Percentiles rank a stretch among this genome's conserved stretches.
Evolutionary conservation across 768 basidiomycete genomes (phyloP).

Genomic region (Pulveroboletus sp.): DNA sequence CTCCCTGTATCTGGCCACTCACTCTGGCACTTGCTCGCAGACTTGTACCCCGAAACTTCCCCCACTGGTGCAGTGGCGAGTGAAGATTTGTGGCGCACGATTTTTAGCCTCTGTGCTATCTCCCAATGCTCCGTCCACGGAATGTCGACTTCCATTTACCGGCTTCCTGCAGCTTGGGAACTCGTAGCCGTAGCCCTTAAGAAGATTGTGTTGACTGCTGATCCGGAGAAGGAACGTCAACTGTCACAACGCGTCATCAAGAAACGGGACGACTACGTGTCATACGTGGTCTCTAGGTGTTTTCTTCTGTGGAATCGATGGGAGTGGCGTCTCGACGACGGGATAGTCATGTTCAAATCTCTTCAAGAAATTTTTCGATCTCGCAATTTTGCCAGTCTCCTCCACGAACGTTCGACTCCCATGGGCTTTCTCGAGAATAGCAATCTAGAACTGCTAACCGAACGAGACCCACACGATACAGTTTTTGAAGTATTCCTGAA

Average conservation of each 20-base stretch:
- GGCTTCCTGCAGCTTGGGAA: slow-evolving; percentile 63
- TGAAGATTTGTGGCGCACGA: slow-evolving; percentile 70
- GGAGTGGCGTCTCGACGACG: slow-evolving; percentile 67
- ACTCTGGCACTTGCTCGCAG: slow-evolving; percentile 47
- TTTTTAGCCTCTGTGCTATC: slow-evolving; percentile 68
- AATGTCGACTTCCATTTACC: slow-evolving; percentile 34
- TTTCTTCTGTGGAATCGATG: slow-evolving; percentile 72
- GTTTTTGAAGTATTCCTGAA: slow-evolving; percentile 82
- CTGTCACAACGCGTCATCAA: slow-evolving; percentile 38
- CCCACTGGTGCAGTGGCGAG: slow-evolving; percentile 43
- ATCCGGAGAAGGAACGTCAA: slow-evolving; percentile 40
- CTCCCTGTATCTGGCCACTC: slow-evolving; percentile 29
- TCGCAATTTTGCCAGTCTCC: slow-evolving; percentile 72
- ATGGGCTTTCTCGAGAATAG: slow-evolving; percentile 65
- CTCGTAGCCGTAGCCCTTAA: slow-evolving; percentile 57
- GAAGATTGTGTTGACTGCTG: slow-evolving; percentile 53
- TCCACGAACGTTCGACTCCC: slow-evolving; percentile 59
- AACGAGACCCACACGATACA: slow-evolving; percentile 56
- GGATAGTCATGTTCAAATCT: slow-evolving; percentile 55
- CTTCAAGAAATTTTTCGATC: slow-evolving; percentile 74
- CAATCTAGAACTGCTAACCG: slow-evolving; percentile 51
- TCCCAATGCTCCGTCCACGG: slow-evolving; percentile 75
- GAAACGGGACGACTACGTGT: slow-evolving; percentile 70
- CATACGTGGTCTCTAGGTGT: slow-evolving; percentile 67
- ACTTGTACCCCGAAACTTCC: slow-evolving; percentile 29